These are phyloP conservation scores for Pyrus bretschneideri DNA, from an alignment of 306 rosid species.

Conservation along the genomic window DNA sequence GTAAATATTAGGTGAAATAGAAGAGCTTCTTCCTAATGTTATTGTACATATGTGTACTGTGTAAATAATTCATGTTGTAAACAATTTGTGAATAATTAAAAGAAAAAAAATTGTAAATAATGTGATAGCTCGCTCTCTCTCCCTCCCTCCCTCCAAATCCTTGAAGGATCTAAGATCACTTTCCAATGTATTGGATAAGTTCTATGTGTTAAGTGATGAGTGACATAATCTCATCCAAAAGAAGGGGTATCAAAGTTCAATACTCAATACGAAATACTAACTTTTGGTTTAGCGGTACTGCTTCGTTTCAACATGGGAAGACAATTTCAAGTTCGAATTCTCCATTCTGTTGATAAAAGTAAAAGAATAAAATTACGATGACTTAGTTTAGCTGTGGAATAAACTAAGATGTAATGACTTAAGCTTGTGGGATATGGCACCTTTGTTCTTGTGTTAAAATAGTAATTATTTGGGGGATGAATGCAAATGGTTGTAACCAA, in stretches of 20 bases:
- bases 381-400: neutral
- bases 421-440: neutral
- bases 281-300: too few relatives aligned
- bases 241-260: neutral
- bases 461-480: neutral
- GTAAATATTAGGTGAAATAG: conserved; percentile 31
- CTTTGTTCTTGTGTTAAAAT: too few relatives aligned
- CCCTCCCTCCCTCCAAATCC: neutral
- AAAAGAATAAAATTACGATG: too few relatives aligned
- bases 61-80: neutral
- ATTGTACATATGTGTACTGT: neutral
- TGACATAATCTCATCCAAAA: neutral
- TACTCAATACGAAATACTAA: neutral
- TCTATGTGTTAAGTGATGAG: too few relatives aligned
- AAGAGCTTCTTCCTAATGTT: neutral
- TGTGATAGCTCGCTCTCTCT: neutral
- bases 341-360: too few relatives aligned
- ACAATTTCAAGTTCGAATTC: too few relatives aligned
- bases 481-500: too few relatives aligned
- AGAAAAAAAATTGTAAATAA: neutral
- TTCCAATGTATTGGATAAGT: too few relatives aligned
- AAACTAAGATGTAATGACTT: neutral
- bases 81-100: neutral
- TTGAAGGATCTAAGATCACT: too few relatives aligned
- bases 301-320: too few relatives aligned